Base-by-base conservation (phyloP, 345 rosid species). In the Salix caprea region DNA sequence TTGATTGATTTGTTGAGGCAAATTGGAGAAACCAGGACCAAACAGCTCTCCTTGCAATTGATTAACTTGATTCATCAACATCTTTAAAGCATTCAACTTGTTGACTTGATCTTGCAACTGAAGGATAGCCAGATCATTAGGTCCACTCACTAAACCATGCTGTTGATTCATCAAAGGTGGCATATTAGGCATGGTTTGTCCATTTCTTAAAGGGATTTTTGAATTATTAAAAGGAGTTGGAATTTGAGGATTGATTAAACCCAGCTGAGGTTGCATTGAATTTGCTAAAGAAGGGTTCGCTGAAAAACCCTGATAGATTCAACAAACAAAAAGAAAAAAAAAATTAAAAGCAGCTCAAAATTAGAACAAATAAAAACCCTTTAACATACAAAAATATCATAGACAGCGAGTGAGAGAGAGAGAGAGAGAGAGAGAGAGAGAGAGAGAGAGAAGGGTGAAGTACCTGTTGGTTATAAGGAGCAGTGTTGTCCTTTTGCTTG, bases 131-230 rank as follows among this genome's bases (percentile, higher is more conserved):
- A 58, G 62, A 58, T 58, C 62, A 58, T 58, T n/a, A 58, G 62
- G 62, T n/a, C 62, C 62, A 10, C 26, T 88, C 82, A 80, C 39
- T 54, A 77, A 68, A 36, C 66, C 76, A 62, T 77, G 73, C 26
- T 67, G 80, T 52, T 90, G 90, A 74, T 77, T 30, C 71, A 85
- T 77, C 80, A 85, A 74, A 69, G 83, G 85, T 24, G 81, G 72
- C 77, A 78, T 64, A 68, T 77, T 77, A 10, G 75, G 81, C 61
- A 48, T 42, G 21, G 65, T 37, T 64, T 70, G 79, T 24, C 76
- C 74, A 54, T 71, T 82, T 75, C 46, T 26, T 52, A 34, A 23
- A 30, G 36, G 54, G 69, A 65, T 30, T 40, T 65, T 65, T 72
- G 83, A 44, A 74, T 56, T 65, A 69, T 50, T 82, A 19, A 80